Percentiles rank a stretch among this genome's conserved stretches.
Evolutionary conservation across 768 basidiomycete genomes (phyloP).

Genomic region (Xanthoconium purpureum): DNA sequence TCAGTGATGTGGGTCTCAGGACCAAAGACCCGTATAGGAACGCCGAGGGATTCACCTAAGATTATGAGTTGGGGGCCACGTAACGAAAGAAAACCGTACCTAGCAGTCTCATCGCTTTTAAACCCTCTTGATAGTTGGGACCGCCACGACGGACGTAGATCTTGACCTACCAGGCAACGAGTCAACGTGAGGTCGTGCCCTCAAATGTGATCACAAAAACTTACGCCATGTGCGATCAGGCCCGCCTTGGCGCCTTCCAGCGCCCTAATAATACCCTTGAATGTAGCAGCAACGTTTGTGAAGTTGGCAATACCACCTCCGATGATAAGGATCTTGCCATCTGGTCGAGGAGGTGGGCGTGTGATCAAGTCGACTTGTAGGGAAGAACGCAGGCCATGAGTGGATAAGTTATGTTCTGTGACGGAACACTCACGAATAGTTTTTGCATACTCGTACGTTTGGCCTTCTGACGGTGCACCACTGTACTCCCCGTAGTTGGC

Average conservation of each 20-base stretch:
- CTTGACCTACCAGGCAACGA: conserved; percentile 64
- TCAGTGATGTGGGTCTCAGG: conserved; percentile 99
- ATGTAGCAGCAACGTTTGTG: conserved; percentile 97
- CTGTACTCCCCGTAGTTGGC: conserved; percentile 99
- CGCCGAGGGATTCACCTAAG: conserved; percentile 85
- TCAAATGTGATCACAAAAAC: not conserved
- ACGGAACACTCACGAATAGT: conserved; percentile 72
- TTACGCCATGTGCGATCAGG: conserved; percentile 52
- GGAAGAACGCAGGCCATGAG: not conserved
- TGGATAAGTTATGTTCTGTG: not conserved
- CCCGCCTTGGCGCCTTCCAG: conserved; percentile 89
- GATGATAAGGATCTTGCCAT: conserved; percentile 99
- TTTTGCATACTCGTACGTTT: conserved; percentile 99
- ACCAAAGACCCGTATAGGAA: conserved; percentile 95
- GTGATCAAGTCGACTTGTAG: conserved; percentile 87
- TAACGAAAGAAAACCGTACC: conserved; percentile 33
- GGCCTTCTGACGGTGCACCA: conserved; percentile 95
- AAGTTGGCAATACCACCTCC: conserved; percentile 99
- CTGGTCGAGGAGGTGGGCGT: conserved; percentile 73
- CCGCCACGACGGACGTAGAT: conserved; percentile 98
- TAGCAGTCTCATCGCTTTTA: conserved; percentile 97
- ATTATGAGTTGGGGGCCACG: not conserved
- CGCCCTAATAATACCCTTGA: conserved; percentile 99
- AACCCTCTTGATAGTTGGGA: conserved; percentile 98
- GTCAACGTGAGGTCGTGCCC: not conserved